Evolutionary conservation across 1,139 yeast species (phyloP).

Genomic region (Lodderomyces oxycetoniae): DNA sequence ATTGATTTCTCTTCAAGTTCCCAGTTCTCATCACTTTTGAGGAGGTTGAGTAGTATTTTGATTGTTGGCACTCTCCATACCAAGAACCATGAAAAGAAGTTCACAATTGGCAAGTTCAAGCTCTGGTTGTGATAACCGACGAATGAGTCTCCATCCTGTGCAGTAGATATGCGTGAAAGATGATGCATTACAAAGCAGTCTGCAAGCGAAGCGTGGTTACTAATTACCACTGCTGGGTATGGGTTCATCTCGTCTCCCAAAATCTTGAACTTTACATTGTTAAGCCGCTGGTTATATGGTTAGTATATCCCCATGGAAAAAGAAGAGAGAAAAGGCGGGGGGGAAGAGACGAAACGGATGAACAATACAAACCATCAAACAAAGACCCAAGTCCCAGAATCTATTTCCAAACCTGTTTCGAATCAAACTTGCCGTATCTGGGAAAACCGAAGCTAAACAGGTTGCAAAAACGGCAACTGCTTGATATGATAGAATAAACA

Average conservation of each 20-base stretch:
- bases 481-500: constrained; percentile 21
- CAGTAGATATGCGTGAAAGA: constrained; percentile 29
- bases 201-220: constrained; percentile 53
- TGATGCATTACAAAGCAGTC: constrained; percentile 50
- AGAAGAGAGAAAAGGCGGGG: too few relatives aligned
- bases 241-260: constrained; percentile 41
- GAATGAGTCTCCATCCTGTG: constrained; percentile 4
- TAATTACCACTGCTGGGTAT: constrained; percentile 45
- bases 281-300: constrained; percentile 23
- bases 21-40: constrained; percentile 62
- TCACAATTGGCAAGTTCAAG: constrained; percentile 35
- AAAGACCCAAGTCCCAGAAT: constrained; percentile 37
- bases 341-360: too few relatives aligned
- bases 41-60: constrained; percentile 35
- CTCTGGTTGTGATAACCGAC: neutral
- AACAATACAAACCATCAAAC: constrained; percentile 32
- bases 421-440: constrained; percentile 24
- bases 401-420: constrained; percentile 20
- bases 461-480: constrained; percentile 20
- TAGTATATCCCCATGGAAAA: constrained; percentile 5
- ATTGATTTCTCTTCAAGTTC: constrained; percentile 38
- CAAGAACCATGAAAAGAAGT: constrained; percentile 58
- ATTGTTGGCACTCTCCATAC: constrained; percentile 54
- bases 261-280: constrained; percentile 32
- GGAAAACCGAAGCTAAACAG: constrained; percentile 19